A percentile compares a stretch with the other conserved stretches of the same genome.
Evolutionary conservation across 768 basidiomycete species (phyloP).

Genomic region (Hemileccinum impolitum): DNA sequence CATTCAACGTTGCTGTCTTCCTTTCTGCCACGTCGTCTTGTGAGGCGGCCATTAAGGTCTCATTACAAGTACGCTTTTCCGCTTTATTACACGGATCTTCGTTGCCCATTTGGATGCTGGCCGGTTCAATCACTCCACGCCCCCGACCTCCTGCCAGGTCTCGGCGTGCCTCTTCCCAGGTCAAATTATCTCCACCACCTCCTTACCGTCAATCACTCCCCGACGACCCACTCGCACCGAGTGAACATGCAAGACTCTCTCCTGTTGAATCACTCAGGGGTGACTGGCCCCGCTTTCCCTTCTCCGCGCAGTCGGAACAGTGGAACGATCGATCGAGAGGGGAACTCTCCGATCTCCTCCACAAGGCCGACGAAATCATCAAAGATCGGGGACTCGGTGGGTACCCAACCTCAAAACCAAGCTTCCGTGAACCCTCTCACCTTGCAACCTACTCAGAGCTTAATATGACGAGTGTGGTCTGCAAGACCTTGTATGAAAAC

Average conservation of each 20-base stretch:
- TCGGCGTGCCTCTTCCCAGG: conserved; percentile 43
- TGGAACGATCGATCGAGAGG: conserved; percentile 71
- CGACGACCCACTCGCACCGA: conserved; percentile 26
- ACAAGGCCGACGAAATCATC: conserved; percentile 73
- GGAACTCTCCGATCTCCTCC: conserved; percentile 65
- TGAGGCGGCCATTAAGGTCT: neutral
- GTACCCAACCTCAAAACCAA: conserved; percentile 18
- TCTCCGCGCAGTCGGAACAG: conserved; percentile 35
- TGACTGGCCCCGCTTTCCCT: conserved; percentile 14
- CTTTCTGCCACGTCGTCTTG: conserved; percentile 1
- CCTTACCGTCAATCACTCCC: conserved; percentile 48
- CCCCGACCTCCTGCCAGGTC: conserved; percentile 70
- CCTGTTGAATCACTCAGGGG: conserved; percentile 6
- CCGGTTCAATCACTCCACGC: conserved; percentile 45
- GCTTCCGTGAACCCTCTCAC: conserved; percentile 8
- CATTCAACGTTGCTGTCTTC: no score
- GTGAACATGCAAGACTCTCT: conserved; percentile 36
- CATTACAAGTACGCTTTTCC: neutral
- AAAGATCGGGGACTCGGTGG: conserved; percentile 73
- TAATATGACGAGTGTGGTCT: conserved; percentile 60
- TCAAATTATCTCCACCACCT: conserved; percentile 47
- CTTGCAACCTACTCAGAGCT: conserved; percentile 46
- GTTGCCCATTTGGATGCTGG: conserved; percentile 33
- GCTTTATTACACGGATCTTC: conserved; percentile 4
- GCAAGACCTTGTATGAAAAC: conserved; percentile 66